Base-by-base conservation (phyloP, 805 yeast genomes). In the Lachancea cidri region DNA sequence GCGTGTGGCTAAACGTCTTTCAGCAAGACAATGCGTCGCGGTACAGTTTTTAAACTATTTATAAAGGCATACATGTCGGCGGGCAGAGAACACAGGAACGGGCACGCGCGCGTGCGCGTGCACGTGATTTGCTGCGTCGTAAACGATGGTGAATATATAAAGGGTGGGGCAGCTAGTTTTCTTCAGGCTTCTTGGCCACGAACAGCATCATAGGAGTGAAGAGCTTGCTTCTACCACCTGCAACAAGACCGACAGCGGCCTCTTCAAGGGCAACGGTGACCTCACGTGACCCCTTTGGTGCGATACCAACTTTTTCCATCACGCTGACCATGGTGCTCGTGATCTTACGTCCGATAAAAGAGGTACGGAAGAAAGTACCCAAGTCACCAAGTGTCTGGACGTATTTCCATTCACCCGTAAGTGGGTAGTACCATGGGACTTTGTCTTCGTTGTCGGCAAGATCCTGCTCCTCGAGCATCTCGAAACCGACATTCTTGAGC, bases 141-240 rank as follows among this genome's bases (percentile, higher is more conserved):
- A 22, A 22, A 22, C 27, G 27, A 22, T 22, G 27, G 27, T 22
- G 27, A 22, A 22, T 22, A 36, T 36, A 36, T 36, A 29, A 29
- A 27, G 27, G 20, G 4, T 35, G 17, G 18, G 14, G 18, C 18
- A 19, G 16, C 13, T 32, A 20, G 15, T 37, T 11, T 15, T 41
- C 22, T 19, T 41, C 44, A 50, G 98, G 98, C 71, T 91, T 91
- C 71, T 77, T 83, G 54, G 77, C 88, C 51, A 93, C 78, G 62
- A 81, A 91, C 63, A 93, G 74, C 93, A 87, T 85, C 98, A 93
- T 93, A 58, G 98, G 98, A 31, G 98, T 91, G 72, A 93, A 93
- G 52, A 93, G 73, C 57, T 84, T 81, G 65, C 83, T 74, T 67
- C 74, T 75, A 64, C 96, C 98, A 67, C 98, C 98, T 43, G 80